Evolutionary conservation across 73 alveolate species (phyloP), one percentile per base, ranked within the genome.

Genomic region (Durusdinium trenchii): DNA sequence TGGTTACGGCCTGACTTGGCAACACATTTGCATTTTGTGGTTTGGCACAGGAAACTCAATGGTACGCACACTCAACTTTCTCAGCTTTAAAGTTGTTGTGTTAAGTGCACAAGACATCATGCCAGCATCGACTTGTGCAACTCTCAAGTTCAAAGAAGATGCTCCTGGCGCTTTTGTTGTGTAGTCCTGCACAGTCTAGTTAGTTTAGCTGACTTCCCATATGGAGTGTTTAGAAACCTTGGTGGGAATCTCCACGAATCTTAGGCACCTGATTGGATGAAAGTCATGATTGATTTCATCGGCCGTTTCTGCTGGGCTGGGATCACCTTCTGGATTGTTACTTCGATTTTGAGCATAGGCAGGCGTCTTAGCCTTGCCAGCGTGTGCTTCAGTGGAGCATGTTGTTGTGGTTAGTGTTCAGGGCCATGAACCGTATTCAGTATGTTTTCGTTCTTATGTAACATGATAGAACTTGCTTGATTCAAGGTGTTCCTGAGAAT

Each of bases 251-350:
- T 26, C 42, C n/a, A 71, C 51, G 47, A 9, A 10, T 46, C n/a
- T 40, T 3, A 91, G 98, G 98, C 98, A n/a, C 98, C 98, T 16
- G 47, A 10, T 18, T 91, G 98, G 98, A 48, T 91, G 81, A 38
- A 6, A 47, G 69, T 35, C 30, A 48, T 69, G 73, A 89, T 91
- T 60, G 98, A 91, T 57, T 91, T 91, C 46, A 54, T 91, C 32
- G 98, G 98, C 90, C 84, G 98, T 7, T 91, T 91, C 78, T 91
- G 98, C 36, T 91, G 98, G 98, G 89, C 98, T n/a, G 98, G 98
- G n/a, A 91, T 91, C 43, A 91, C 57, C 76, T 91, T 47, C 43
- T 91, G 98, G 98, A 40, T 91, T 28, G 62, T 91, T 57, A 47
- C 75, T n/a, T n/a, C 79, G 20, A 52, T 78, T 26, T 48, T 45